These are phyloP conservation scores for Starmerella davenportii DNA, from an alignment of 805 yeast genomes.

Conservation along the genomic window DNA sequence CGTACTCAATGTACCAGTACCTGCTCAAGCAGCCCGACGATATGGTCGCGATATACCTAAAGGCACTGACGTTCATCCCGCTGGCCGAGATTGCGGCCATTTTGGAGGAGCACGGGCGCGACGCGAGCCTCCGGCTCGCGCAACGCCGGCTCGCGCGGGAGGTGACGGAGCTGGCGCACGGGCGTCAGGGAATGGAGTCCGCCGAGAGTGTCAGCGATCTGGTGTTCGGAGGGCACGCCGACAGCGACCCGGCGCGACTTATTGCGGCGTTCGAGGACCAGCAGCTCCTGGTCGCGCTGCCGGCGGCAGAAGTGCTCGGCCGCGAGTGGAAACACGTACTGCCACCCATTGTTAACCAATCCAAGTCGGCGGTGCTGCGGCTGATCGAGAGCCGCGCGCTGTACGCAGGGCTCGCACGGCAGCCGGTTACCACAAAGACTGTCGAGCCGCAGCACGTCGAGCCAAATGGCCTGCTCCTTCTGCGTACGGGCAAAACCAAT, in stretches of 20 bases:
- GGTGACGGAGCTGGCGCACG: constrained; percentile 76
- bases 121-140: constrained; percentile 51
- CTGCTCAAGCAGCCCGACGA: constrained; percentile 51
- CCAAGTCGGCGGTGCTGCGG: constrained; percentile 38
- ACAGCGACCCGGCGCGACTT: constrained; percentile 32
- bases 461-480: constrained; percentile 40
- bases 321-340: constrained; percentile 36
- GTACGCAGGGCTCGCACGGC: constrained; percentile 46
- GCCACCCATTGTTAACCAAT: constrained; percentile 27
- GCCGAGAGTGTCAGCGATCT: constrained; percentile 52
- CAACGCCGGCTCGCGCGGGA: constrained; percentile 68
- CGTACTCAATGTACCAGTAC: constrained; percentile 71
- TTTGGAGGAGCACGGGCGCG: constrained; percentile 32
- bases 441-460: constrained; percentile 30
- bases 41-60: constrained; percentile 50
- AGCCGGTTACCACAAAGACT: constrained; percentile 31
- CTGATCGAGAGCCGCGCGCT: constrained; percentile 55
- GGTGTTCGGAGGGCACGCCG: constrained; percentile 33
- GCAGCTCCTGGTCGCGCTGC: constrained; percentile 30
- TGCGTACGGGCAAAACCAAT: constrained; percentile 55
- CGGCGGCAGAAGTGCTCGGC: constrained; percentile 24
- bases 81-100: constrained; percentile 36
- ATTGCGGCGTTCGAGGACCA: constrained; percentile 41
- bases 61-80: constrained; percentile 67
- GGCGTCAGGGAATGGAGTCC: constrained; percentile 51